Conservation (phyloP, 306 rosid genomes). For the Sechiopsis laciniata region DNA sequence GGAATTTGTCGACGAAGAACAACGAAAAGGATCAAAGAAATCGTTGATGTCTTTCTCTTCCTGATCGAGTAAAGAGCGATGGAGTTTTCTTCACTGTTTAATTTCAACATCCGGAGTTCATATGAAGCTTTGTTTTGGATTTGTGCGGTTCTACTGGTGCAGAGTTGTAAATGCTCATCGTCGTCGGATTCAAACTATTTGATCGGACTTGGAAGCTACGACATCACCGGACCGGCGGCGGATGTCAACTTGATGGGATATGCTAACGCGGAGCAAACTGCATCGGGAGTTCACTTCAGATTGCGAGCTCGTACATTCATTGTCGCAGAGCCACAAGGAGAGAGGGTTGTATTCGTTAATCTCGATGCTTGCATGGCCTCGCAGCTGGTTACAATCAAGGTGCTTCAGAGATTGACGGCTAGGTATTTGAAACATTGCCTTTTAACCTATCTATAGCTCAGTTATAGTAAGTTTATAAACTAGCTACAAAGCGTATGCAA, state of each 20-base stretch:
- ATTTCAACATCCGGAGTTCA: no score
- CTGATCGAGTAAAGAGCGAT: slow-evolving; percentile 23
- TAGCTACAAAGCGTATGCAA: no score
- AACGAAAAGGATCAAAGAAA: slow-evolving; percentile 19
- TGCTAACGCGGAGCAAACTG: slow-evolving; percentile 57
- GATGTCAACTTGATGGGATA: slow-evolving; percentile 96
- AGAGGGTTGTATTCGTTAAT: slow-evolving; percentile 74
- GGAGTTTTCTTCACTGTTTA: slow-evolving; percentile 24
- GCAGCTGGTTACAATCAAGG: slow-evolving; percentile 67
- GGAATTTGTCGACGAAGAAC: slow-evolving; percentile 19
- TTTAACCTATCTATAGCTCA: no score
- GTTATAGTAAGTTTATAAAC: no score
- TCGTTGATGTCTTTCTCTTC: not conserved
- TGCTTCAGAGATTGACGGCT: slow-evolving; percentile 66
- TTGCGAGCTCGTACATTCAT: slow-evolving; percentile 74
- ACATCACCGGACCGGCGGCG: slow-evolving; percentile 94
- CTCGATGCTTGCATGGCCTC: slow-evolving; percentile 96
- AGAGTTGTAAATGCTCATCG: slow-evolving; percentile 7
- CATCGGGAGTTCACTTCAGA: slow-evolving; percentile 80
- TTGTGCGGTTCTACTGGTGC: slow-evolving; percentile 19
- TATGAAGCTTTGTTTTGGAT: slow-evolving; percentile 20
- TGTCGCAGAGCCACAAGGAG: slow-evolving; percentile 63
- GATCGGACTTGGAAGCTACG: slow-evolving; percentile 87
- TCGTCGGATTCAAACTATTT: slow-evolving; percentile 51
- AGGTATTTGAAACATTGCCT: slow-evolving; percentile 45